Evolutionary conservation across 2,329 filamentous ascomycete species (phyloP), one percentile per base, ranked within the genome.

Genomic region (Monosporascus sp.): DNA sequence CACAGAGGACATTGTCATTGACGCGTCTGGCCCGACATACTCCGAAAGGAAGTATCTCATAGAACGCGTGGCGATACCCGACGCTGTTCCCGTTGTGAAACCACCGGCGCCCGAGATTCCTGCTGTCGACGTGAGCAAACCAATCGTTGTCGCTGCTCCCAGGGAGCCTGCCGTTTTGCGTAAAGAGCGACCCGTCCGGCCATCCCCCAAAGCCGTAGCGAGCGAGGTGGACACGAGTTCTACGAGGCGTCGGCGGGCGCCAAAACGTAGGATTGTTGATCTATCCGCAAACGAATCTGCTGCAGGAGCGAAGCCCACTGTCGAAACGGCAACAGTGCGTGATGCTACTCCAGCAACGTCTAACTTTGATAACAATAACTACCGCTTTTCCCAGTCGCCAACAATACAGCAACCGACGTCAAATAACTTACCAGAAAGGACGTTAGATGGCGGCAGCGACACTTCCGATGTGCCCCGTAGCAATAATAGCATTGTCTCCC

Each of bases 1-100:
- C 65, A 88, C 86, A 0, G 89, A 96, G 60, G 94, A 99, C 66
- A 85, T 97, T 55, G 78, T 91, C 46, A 93, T 99, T 62, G 94
- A 99, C 68, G 86, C 88, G 2, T 83, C 84, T 37, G 87, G 87
- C 0, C 93, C 94, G 1, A 87, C 82, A n/a, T 95, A 91, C 65
- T 82, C 85, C 17, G 94, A 99, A 74, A 86, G 85, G 67, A 91
- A 91, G 64, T 87, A 89, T 60, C 78, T 99, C 44, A 81, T 92
- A 5, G 92, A 97, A 49, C 85, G 92, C 47, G 89, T 80, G 11
- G 87, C 89, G 2, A 86, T 95, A 61, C 84, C 86, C 19, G 81
- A 88, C 26, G 85, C 82, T 38, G 85, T 91, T 8, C 91, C 91
- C 0, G 86, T 96, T 17, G 81, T 96, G 54, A 90, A 87, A 68